These are phyloP conservation scores for Mycena filopes DNA, from an alignment of 768 basidiomycete genomes.

Conservation along the genomic window DNA sequence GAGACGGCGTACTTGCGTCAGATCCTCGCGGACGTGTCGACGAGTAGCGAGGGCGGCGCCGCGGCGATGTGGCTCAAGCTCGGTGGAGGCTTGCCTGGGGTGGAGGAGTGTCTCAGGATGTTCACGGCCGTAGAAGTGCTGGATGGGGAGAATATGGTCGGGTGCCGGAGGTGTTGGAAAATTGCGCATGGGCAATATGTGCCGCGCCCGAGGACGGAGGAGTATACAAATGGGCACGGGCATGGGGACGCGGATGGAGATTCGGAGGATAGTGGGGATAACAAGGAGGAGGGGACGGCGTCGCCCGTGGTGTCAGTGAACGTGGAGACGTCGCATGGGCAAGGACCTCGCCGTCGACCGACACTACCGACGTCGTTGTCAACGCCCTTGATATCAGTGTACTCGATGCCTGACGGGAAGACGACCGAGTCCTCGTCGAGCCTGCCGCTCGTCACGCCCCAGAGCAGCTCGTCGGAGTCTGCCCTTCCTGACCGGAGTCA, in stretches of 20 bases:
- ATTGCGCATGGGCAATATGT: constrained; percentile 75
- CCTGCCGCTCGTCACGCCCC: constrained; percentile 39
- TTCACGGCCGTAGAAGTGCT: constrained; percentile 95
- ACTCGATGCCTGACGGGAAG: constrained; percentile 41
- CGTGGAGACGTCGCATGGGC: not conserved
- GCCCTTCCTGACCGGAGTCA: constrained; percentile 25
- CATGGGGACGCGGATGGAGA: constrained; percentile 40
- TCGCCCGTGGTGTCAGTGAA: constrained; percentile 24
- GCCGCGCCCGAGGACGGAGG: constrained; percentile 33
- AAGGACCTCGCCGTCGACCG: constrained; percentile 30
- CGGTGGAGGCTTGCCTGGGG: constrained; percentile 59
- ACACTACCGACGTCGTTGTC: constrained; percentile 53
- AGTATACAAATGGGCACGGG: constrained; percentile 44
- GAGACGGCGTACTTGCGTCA: constrained; percentile 76
- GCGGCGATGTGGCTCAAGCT: constrained; percentile 31
- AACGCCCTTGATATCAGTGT: constrained; percentile 50
- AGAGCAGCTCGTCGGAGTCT: constrained; percentile 32
- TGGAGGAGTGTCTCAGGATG: constrained; percentile 84
- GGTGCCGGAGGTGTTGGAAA: constrained; percentile 95
- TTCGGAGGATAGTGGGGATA: constrained; percentile 44
- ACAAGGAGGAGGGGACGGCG: constrained; percentile 26
- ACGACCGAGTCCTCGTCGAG: constrained; percentile 46
- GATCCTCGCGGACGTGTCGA: constrained; percentile 72
- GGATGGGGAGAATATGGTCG: constrained; percentile 94
- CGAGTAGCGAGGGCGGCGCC: constrained; percentile 9